Conservation (phyloP, 106 monocot genomes). For the Dendrobium nobile region DNA sequence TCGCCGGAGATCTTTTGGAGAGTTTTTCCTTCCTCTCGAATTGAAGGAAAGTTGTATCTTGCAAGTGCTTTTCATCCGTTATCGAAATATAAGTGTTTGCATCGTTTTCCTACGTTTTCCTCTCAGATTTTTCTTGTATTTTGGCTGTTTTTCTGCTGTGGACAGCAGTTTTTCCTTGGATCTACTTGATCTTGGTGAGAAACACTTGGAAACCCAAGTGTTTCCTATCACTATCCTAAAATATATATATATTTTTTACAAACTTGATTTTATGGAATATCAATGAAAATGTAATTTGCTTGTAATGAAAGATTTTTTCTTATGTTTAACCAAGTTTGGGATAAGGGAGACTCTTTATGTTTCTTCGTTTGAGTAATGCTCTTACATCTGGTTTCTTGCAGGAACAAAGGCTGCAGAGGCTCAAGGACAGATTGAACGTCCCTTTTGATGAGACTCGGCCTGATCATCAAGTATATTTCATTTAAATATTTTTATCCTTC, state of each 20-base stretch:
- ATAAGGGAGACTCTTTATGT: background rate
- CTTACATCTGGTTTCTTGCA: slow-evolving; percentile 25
- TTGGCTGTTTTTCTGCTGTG: too few species aligned
- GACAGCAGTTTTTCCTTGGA: too few species aligned
- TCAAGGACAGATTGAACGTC: slow-evolving; percentile 66
- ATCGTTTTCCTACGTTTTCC: too few species aligned
- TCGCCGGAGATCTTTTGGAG: too few species aligned
- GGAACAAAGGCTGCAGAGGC: slow-evolving; percentile 70
- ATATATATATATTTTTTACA: background rate
- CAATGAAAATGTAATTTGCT: background rate
- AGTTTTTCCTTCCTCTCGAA: too few species aligned
- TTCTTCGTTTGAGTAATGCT: background rate
- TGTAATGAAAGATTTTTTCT: background rate
- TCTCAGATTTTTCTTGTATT: too few species aligned
- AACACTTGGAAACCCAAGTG: too few species aligned
- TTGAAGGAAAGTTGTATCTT: too few species aligned
- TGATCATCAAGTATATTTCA: slow-evolving; percentile 69
- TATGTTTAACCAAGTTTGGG: background rate
- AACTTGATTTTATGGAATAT: background rate
- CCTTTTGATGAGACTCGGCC: slow-evolving; percentile 82
- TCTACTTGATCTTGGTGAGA: too few species aligned
- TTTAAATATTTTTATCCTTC: background rate
- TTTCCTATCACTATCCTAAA: too few species aligned
- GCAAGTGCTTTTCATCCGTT: too few species aligned
- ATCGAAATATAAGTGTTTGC: too few species aligned